phyloP scores from a whole-genome alignment of 1,139 yeast genomes.

The Saccharomyces hybrid region DNA sequence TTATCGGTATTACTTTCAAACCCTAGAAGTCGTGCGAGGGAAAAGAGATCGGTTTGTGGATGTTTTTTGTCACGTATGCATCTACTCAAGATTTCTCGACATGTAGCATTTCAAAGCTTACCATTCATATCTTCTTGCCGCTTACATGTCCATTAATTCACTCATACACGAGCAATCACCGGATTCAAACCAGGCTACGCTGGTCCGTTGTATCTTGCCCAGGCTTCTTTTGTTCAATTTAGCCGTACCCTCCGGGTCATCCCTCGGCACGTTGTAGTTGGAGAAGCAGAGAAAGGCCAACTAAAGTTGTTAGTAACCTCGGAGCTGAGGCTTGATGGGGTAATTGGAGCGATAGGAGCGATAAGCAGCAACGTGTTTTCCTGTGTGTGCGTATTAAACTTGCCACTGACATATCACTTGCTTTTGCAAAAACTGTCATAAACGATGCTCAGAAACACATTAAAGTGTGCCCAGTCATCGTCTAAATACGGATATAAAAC shows the following conservation, averaged over 20 bases:
- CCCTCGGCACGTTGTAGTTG: too few species aligned
- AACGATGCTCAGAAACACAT: background rate
- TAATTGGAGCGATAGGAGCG: background rate
- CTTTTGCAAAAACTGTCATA: background rate
- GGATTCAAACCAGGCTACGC: background rate
- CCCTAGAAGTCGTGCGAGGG: background rate
- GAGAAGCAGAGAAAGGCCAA: background rate
- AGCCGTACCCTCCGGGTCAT: too few species aligned
- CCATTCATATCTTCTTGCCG: background rate
- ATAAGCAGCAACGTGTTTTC: background rate
- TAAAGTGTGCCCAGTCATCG: background rate
- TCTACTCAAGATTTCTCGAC: background rate
- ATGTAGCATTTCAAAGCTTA: too few species aligned
- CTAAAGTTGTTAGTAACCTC: background rate
- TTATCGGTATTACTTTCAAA: background rate
- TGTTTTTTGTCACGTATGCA: background rate
- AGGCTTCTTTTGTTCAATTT: too few species aligned
- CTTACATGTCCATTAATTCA: background rate
- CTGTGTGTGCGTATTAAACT: background rate
- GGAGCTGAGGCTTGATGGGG: too few species aligned
- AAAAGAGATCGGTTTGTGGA: background rate
- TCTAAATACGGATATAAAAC: background rate
- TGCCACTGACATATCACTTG: background rate
- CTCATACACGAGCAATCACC: background rate
- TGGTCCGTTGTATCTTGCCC: too few species aligned